Evolutionary conservation across 164 flowering plant species (phyloP).

Genomic region (Aristolochia californica): DNA sequence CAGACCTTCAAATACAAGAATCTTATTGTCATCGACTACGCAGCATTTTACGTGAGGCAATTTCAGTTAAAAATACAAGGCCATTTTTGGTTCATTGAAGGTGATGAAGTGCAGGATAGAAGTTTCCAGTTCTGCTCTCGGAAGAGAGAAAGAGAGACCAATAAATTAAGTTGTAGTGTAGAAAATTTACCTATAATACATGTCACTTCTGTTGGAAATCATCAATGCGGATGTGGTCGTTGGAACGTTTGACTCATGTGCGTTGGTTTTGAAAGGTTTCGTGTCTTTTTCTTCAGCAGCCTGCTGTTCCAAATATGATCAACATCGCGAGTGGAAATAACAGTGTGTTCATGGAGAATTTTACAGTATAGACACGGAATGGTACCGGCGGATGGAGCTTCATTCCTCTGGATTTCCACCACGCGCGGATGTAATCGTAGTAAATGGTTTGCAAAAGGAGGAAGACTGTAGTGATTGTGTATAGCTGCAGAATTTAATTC

Average conservation of each 20-base stretch:
- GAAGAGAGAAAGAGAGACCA: background rate
- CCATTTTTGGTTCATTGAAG: too few relatives aligned
- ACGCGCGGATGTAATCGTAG: conserved; percentile 48
- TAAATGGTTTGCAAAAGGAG: conserved; percentile 60
- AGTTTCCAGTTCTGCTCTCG: too few relatives aligned
- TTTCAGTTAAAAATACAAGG: too few relatives aligned
- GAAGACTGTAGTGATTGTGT: conserved; percentile 53
- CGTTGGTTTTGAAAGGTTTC: conserved; percentile 31
- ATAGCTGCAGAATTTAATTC: conserved; percentile 38
- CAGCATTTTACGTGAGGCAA: too few relatives aligned
- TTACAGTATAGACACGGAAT: too few relatives aligned
- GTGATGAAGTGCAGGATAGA: too few relatives aligned
- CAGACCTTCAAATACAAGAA: conserved; percentile 39
- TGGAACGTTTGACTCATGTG: conserved; percentile 25
- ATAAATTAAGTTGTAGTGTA: too few relatives aligned
- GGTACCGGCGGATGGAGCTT: background rate
- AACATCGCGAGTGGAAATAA: too few relatives aligned
- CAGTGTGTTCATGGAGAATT: too few relatives aligned
- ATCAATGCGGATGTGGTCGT: conserved; percentile 27
- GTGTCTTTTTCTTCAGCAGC: conserved; percentile 28
- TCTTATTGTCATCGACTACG: background rate
- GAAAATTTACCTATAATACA: conserved; percentile 42
- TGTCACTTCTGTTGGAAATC: conserved; percentile 28
- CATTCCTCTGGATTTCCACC: conserved; percentile 26
- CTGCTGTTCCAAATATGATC: too few relatives aligned